Evolutionary conservation across 2,329 filamentous ascomycete species (phyloP).

Genomic region (Metarhizium anisopliae): DNA sequence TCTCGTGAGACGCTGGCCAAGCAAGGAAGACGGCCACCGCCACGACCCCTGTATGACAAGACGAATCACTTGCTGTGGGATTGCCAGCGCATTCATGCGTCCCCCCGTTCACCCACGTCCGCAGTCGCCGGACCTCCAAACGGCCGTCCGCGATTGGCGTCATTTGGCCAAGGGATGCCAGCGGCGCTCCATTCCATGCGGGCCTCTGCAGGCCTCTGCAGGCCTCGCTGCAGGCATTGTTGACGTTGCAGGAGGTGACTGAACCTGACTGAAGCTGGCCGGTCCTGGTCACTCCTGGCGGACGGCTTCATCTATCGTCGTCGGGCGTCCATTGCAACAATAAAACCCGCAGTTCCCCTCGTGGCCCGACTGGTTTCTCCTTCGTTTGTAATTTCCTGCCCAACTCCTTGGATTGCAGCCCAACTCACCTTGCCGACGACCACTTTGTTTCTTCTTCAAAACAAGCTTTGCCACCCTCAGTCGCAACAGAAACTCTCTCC

Average conservation of each 20-base stretch:
- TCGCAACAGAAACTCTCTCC: slow-evolving; percentile 6
- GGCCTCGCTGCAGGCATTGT: slow-evolving; percentile 6
- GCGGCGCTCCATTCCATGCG: background rate
- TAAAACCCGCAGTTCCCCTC: slow-evolving; percentile 44
- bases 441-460: slow-evolving; percentile 10
- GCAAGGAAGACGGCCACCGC: slow-evolving; percentile 26
- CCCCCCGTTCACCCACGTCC: slow-evolving; percentile 15
- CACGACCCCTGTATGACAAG: slow-evolving; percentile 21
- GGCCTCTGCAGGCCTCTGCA: background rate
- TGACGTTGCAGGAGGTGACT: slow-evolving; percentile 12
- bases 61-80: slow-evolving; percentile 27
- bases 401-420: slow-evolving; percentile 20
- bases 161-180: slow-evolving; percentile 6
- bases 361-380: slow-evolving; percentile 26
- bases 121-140: slow-evolving; percentile 15
- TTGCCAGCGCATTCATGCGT: slow-evolving; percentile 40
- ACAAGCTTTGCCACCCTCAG: slow-evolving; percentile 10
- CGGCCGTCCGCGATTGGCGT: slow-evolving; percentile 5
- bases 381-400: slow-evolving; percentile 24
- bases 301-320: slow-evolving; percentile 6
- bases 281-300: background rate
- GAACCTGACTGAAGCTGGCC: slow-evolving; percentile 15
- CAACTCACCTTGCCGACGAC: slow-evolving; percentile 12
- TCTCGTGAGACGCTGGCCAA: slow-evolving; percentile 23
- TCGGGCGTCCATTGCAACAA: slow-evolving; percentile 23